Evolutionary conservation across 345 rosid species (phyloP).

Genomic region (Limnanthes douglasii): DNA sequence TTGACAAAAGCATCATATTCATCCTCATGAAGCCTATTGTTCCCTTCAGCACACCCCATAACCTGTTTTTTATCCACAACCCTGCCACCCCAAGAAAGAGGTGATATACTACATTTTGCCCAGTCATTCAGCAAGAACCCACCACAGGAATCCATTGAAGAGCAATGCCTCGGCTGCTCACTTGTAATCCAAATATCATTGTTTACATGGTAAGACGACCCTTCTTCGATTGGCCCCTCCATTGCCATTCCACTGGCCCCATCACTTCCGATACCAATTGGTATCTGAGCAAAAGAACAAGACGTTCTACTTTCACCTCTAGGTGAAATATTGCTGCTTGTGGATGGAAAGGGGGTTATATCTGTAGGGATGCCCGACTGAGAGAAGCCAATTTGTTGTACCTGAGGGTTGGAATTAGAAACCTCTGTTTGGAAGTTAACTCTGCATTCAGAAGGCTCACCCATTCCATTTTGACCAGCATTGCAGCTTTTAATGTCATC

Average conservation of each 20-base stretch:
- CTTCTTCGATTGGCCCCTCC: conserved; percentile 87
- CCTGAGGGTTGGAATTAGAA: conserved; percentile 31
- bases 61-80: conserved; percentile 69
- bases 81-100: conserved; percentile 96
- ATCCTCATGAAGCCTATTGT: conserved; percentile 52
- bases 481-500: conserved; percentile 21
- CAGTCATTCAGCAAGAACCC: conserved; percentile 57
- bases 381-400: conserved; percentile 26
- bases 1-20: conserved; percentile 71
- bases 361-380: conserved; percentile 19
- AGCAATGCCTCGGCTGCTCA: conserved; percentile 48
- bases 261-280: conserved; percentile 19
- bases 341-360: conserved; percentile 24
- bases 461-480: conserved; percentile 25
- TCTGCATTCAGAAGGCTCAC: conserved; percentile 39
- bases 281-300: conserved; percentile 30
- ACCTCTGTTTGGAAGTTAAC: conserved; percentile 33
- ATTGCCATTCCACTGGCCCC: conserved; percentile 32
- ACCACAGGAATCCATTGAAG: conserved; percentile 40
- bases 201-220: conserved; percentile 38
- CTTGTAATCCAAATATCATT: conserved; percentile 48
- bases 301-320: conserved; percentile 27
- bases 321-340: conserved; percentile 22
- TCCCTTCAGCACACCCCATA: conserved; percentile 35
- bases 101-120: conserved; percentile 61